phyloP scores from a whole-genome alignment of 208 protist genomes.

The Acanthamoeba triangularis region DNA sequence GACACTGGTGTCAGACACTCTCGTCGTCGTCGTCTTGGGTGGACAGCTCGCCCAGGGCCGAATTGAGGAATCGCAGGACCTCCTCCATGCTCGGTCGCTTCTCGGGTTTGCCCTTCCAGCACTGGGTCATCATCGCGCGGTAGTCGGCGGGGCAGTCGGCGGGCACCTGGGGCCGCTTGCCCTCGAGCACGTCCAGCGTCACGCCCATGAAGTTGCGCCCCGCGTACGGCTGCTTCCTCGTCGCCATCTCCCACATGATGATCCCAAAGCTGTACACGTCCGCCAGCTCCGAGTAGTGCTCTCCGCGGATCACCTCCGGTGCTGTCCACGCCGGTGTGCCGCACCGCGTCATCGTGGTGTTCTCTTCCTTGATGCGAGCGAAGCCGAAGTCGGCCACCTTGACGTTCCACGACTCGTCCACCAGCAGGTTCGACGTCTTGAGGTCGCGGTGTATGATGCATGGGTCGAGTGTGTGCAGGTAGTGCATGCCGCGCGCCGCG shows the following conservation, averaged over 20 bases:
- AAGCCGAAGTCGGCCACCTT: slow-evolving; percentile 66
- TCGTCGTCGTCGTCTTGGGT: background rate
- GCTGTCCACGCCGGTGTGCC: slow-evolving; percentile 39
- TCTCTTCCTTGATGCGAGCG: slow-evolving; percentile 49
- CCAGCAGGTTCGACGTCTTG: slow-evolving; percentile 56
- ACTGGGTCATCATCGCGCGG: background rate
- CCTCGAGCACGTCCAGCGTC: slow-evolving; percentile 55
- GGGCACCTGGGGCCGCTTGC: slow-evolving; percentile 24
- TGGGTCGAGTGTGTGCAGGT: slow-evolving; percentile 13
- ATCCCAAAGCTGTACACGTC: slow-evolving; percentile 55
- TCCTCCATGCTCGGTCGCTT: slow-evolving; percentile 54
- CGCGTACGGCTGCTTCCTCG: slow-evolving; percentile 26
- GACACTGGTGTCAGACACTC: background rate
- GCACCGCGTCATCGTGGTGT: slow-evolving; percentile 33
- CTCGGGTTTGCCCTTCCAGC: slow-evolving; percentile 42
- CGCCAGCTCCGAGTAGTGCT: background rate
- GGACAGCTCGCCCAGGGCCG: background rate
- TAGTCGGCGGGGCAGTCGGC: slow-evolving; percentile 25
- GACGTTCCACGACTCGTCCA: slow-evolving; percentile 64
- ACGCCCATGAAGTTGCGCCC: slow-evolving; percentile 65
- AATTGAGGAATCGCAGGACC: background rate
- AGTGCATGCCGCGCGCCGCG: background rate
- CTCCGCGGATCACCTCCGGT: slow-evolving; percentile 10
- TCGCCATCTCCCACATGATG: slow-evolving; percentile 55
- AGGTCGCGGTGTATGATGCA: slow-evolving; percentile 60